Base-by-base conservation (phyloP, 2,329 filamentous ascomycete species). In the Epicoccum sorghinum region DNA sequence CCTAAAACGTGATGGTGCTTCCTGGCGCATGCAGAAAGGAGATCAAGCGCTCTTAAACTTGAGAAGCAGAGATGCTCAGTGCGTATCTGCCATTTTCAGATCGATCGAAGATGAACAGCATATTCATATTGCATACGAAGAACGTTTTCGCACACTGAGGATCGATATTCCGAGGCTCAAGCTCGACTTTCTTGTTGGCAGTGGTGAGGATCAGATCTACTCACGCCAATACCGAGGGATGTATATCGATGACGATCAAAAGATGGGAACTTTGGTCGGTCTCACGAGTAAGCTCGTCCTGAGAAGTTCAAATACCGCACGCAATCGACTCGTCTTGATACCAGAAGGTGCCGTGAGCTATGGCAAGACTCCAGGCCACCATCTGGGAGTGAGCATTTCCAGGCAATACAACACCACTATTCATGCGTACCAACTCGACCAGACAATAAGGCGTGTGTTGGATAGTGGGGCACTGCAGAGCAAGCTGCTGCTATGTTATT, bases 401-500 rank as follows among this genome's bases (percentile, higher is more conserved):
- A 61, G 37, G 44, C 57, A 64, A 6, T 39, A 59, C 0, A 57
- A 57, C 1, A 55, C 55, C 3, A 62, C 58, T 7, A 62, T 75
- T 5, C 78, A 84, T 40, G 59, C 70, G 0, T 88, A 83, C 58
- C 60, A 67, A 0, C 64, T 89, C 0, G 81, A 88, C 54, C 40
- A 58, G 0, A 67, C 68, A 1, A 76, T 89, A 0, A 79, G 83
- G 0, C 72, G 79, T 3, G 62, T 89, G 0, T 55, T 76, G 0
- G 82, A 83, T 14, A 82, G 79, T 56, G 80, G 79, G 0, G 80
- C 72, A 10, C 41, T 86, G 0, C 75, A 79, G 9, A 83, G 81
- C 65, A 83, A 81, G 46, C 69, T 89, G 0, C 76, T 79, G 14
- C 69, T 84, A 0, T 73, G 53, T 7, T 81, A 82, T 25, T 66